Evolutionary conservation across 208 protist species (phyloP).

Genomic region (Trypanosomatidae sp.): DNA sequence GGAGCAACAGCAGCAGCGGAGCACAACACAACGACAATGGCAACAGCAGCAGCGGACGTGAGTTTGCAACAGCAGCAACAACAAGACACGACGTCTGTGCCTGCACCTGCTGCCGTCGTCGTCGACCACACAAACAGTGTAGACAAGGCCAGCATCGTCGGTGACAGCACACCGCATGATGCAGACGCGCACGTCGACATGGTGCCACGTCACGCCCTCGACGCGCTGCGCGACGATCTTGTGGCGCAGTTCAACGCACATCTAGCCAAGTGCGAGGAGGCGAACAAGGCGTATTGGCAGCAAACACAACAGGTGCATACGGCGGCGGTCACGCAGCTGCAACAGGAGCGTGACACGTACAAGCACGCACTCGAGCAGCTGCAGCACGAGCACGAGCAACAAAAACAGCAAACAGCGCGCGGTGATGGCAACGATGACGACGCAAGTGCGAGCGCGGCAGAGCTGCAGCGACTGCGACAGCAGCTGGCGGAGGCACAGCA

Average conservation of each 20-base stretch:
- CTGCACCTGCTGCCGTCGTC: too few relatives aligned
- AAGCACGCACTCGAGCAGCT: constrained; percentile 4
- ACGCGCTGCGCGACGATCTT: constrained; percentile 7
- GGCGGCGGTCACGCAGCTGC: constrained; percentile 5
- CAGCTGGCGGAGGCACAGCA: not conserved
- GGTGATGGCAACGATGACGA: not conserved
- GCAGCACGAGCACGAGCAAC: not conserved
- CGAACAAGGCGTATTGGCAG: constrained; percentile 20
- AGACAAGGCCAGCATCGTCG: constrained; percentile 1
- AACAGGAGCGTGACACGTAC: constrained; percentile 5
- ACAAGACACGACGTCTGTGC: too few relatives aligned
- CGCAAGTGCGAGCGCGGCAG: not conserved
- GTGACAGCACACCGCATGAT: not conserved
- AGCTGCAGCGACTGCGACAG: not conserved
- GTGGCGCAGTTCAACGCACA: constrained; percentile 33
- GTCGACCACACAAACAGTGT: too few relatives aligned
- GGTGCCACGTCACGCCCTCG: constrained; percentile 1
- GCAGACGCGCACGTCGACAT: not conserved
- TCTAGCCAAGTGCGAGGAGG: constrained; percentile 26
- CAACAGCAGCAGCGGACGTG: too few relatives aligned
- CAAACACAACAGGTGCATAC: constrained; percentile 9
- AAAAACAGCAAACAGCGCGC: not conserved
- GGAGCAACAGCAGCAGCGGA: too few relatives aligned
- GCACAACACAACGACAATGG: too few relatives aligned
- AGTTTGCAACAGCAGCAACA: too few relatives aligned